Evolutionary conservation across 345 rosid genomes (phyloP).

Genomic region (Moricandia moricandioides): DNA sequence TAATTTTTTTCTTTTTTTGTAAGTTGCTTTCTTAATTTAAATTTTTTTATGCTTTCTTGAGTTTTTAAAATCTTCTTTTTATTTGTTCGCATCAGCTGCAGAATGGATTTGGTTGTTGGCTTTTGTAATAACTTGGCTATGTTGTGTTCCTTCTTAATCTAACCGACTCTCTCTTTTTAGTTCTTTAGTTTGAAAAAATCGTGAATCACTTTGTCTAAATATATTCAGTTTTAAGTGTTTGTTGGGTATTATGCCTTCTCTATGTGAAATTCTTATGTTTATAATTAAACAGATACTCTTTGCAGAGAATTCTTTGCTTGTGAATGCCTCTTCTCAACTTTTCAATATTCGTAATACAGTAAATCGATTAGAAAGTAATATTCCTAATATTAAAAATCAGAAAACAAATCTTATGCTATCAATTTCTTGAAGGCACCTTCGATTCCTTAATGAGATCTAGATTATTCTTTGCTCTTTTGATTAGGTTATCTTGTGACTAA

Average conservation of each 20-base stretch:
- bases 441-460: constrained; percentile 31
- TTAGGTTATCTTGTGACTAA: constrained; percentile 15
- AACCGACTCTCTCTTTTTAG: neutral
- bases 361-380: neutral
- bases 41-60: too few species aligned
- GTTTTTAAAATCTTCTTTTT: too few species aligned
- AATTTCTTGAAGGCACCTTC: constrained; percentile 36
- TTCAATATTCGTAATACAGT: neutral
- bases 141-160: neutral
- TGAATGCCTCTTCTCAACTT: constrained; percentile 23
- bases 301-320: constrained; percentile 34
- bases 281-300: neutral
- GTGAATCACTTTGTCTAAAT: neutral
- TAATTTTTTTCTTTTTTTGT: too few species aligned
- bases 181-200: neutral
- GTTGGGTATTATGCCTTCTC: neutral
- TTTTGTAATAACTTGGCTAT: constrained; percentile 12
- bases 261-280: neutral
- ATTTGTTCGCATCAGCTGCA: neutral
- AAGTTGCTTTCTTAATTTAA: too few species aligned
- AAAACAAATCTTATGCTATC: neutral
- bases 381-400: neutral
- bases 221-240: neutral
- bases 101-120: constrained; percentile 1
- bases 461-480: constrained; percentile 21